Evolutionary conservation across 495 filamentous ascomycete genomes (phyloP).

Genomic region (Penicillium coffeae): DNA sequence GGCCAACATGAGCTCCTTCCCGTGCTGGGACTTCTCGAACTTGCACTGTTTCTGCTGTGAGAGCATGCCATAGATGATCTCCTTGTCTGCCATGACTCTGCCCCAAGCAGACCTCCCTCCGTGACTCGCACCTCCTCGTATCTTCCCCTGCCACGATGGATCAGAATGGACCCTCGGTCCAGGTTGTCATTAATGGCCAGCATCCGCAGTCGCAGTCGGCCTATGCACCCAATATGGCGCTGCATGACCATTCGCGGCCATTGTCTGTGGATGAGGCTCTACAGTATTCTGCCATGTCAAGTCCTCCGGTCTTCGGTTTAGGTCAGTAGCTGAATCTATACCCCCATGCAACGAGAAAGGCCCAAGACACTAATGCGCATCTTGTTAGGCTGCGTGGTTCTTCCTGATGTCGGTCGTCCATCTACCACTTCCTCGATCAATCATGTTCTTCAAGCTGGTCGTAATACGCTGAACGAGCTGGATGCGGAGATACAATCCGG

Average conservation of each 20-base stretch:
- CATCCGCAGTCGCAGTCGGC: conserved; percentile 25
- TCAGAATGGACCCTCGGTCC: conserved; percentile 38
- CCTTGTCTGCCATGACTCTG: conserved; percentile 43
- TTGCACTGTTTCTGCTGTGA: neutral
- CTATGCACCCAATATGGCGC: conserved; percentile 24
- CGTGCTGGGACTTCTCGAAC: neutral
- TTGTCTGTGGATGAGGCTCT: conserved; percentile 77
- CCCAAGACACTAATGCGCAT: conserved; percentile 10
- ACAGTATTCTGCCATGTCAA: conserved; percentile 87
- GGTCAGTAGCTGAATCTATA: conserved; percentile 48
- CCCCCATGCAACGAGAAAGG: conserved; percentile 1
- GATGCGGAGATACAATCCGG: conserved; percentile 39
- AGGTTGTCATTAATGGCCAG: conserved; percentile 45
- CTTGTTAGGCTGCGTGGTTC: conserved; percentile 35
- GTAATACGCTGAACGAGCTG: conserved; percentile 38
- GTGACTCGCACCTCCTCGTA: conserved; percentile 36
- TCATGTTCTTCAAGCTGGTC: conserved; percentile 43
- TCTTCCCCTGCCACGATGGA: conserved; percentile 34
- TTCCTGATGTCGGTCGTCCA: conserved; percentile 40
- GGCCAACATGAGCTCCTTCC: conserved; percentile 13
- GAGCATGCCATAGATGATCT: conserved; percentile 19
- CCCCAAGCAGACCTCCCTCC: conserved; percentile 45
- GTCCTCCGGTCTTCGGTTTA: conserved; percentile 79
- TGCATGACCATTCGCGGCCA: conserved; percentile 36
- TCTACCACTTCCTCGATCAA: conserved; percentile 43